phyloP scores from a whole-genome alignment of 208 protist genomes.

The Trypanosoma caninum region DNA sequence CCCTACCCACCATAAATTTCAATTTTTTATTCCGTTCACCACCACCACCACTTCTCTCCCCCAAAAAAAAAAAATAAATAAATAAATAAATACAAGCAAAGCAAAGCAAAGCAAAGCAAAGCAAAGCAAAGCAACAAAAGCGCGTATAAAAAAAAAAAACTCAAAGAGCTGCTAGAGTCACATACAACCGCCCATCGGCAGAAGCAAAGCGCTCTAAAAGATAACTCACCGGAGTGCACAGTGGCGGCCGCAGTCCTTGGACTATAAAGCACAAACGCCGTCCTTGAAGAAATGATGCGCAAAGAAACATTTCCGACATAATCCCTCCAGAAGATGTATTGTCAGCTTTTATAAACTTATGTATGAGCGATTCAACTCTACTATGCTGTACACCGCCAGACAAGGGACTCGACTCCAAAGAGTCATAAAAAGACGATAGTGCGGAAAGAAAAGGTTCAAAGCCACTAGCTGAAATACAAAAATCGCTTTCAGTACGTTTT shows the following conservation, averaged over 20 bases:
- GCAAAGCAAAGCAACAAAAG: not conserved
- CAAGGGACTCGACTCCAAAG: not conserved
- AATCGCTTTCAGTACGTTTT: not conserved
- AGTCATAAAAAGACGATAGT: constrained; percentile 16
- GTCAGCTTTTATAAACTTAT: constrained; percentile 17
- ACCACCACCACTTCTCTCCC: too few relatives aligned
- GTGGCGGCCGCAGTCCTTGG: constrained; percentile 50
- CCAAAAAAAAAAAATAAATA: not conserved
- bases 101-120: too few relatives aligned
- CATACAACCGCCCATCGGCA: constrained; percentile 56
- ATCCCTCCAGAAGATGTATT: not conserved
- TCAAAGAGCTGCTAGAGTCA: constrained; percentile 35
- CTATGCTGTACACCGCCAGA: not conserved
- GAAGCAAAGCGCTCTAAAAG: constrained; percentile 54
- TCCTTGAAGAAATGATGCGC: not conserved
- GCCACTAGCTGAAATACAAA: not conserved
- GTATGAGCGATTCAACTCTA: constrained; percentile 3
- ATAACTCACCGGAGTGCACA: constrained; percentile 50
- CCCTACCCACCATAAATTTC: too few relatives aligned
- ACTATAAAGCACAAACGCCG: constrained; percentile 49
- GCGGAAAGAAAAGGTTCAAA: constrained; percentile 7
- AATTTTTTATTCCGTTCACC: too few relatives aligned
- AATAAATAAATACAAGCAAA: too few relatives aligned
- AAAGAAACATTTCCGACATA: constrained; percentile 1
- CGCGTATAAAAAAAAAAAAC: not conserved